Conservation (phyloP, 768 basidiomycete genomes). For the Roridomyces roridus region DNA sequence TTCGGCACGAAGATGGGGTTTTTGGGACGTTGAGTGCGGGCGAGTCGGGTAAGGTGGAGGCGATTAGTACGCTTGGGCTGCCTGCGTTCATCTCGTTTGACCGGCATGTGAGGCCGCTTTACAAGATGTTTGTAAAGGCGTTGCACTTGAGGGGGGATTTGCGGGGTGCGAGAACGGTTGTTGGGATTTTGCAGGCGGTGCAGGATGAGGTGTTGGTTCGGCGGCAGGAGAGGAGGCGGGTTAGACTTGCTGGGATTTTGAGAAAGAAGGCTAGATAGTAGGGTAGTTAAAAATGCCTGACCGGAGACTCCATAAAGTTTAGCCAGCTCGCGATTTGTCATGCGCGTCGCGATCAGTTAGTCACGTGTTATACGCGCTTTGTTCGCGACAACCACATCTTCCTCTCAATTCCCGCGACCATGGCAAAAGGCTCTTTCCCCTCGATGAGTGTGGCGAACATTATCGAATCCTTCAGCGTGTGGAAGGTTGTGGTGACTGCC, state of each 20-base stretch:
- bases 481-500: constrained; percentile 70
- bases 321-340: no score
- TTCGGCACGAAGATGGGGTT: constrained; percentile 35
- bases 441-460: constrained; percentile 71
- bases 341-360: no score
- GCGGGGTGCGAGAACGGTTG: constrained; percentile 55
- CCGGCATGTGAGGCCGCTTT: constrained; percentile 69
- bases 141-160: constrained; percentile 62
- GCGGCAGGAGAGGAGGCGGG: constrained; percentile 39
- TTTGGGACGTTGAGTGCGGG: constrained; percentile 45
- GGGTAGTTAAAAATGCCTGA: neutral
- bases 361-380: neutral
- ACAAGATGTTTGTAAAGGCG: constrained; percentile 75
- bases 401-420: constrained; percentile 27
- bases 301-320: no score
- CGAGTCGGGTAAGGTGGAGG: constrained; percentile 3
- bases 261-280: constrained; percentile 9
- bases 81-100: constrained; percentile 55
- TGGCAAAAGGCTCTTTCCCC: constrained; percentile 65
- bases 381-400: neutral
- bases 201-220: constrained; percentile 33
- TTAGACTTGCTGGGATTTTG: constrained; percentile 36
- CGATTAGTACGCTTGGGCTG: constrained; percentile 43
- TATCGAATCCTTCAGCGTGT: constrained; percentile 65
- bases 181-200: constrained; percentile 61